Conservation (phyloP, 2,329 filamentous ascomycete genomes). For the Xylariaceae sp. region DNA sequence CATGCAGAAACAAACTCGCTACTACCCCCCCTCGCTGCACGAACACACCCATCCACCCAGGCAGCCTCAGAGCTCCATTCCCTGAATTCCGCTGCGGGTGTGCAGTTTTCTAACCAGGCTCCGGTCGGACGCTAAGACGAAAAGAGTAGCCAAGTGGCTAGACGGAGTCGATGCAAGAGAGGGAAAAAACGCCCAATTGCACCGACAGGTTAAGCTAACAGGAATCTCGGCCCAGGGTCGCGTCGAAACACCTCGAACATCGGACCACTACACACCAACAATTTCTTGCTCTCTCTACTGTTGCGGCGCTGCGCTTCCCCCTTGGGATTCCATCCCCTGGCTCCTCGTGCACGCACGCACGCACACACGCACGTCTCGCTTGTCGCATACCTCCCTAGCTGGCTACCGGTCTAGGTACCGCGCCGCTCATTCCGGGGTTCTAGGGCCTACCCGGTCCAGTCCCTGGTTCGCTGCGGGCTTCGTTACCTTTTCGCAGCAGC, state of each 20-base stretch:
- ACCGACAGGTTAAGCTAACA: slow-evolving; percentile 28
- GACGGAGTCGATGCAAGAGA: slow-evolving; percentile 20
- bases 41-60: slow-evolving; percentile 23
- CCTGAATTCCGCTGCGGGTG: slow-evolving; percentile 22
- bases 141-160: slow-evolving; percentile 25
- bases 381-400: slow-evolving; percentile 14
- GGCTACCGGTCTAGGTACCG: slow-evolving; percentile 22
- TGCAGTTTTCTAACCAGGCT: slow-evolving; percentile 21
- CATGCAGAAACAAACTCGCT: slow-evolving; percentile 10
- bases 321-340: slow-evolving; percentile 18
- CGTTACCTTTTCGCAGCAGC: slow-evolving; percentile 29
- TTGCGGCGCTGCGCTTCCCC: slow-evolving; percentile 18
- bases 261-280: slow-evolving; percentile 28
- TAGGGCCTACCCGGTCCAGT: slow-evolving; percentile 23
- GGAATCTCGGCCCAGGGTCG: slow-evolving; percentile 34
- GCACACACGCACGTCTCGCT: slow-evolving; percentile 18
- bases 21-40: slow-evolving; percentile 19
- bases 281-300: slow-evolving; percentile 16
- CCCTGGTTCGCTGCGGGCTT: slow-evolving; percentile 29
- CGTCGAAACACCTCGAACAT: slow-evolving; percentile 32
- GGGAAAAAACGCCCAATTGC: slow-evolving; percentile 29
- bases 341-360: slow-evolving; percentile 12
- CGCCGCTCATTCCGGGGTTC: slow-evolving; percentile 18
- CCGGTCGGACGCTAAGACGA: slow-evolving; percentile 24
- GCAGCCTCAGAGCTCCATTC: slow-evolving; percentile 29